Conservation (phyloP, 768 basidiomycete genomes). For the Lentinula sp. region DNA sequence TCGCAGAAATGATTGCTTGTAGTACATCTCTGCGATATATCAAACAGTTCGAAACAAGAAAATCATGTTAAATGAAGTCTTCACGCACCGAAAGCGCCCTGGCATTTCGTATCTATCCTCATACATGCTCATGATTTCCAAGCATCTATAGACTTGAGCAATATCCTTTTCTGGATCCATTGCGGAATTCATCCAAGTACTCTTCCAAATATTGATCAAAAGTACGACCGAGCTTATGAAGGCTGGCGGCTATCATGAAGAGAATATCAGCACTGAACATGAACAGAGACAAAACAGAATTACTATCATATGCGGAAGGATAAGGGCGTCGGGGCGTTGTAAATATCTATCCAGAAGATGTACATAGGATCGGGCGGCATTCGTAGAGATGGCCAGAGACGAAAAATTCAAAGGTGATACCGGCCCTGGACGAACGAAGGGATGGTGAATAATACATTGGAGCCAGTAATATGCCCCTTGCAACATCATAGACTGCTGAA, state of each 20-base stretch:
- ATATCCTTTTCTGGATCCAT: slow-evolving; percentile 1
- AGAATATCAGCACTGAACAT: neutral
- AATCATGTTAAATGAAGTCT: neutral
- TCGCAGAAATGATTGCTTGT: neutral
- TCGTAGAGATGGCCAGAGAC: slow-evolving; percentile 32
- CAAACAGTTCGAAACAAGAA: neutral
- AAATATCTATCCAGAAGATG: slow-evolving; percentile 31
- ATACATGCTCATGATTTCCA: slow-evolving; percentile 1
- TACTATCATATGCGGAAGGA: neutral
- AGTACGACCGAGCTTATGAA: neutral
- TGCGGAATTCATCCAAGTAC: neutral
- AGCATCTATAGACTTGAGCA: neutral
- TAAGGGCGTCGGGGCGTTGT: neutral
- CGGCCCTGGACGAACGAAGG: slow-evolving; percentile 28
- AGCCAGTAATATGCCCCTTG: slow-evolving; percentile 34
- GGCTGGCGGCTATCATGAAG: slow-evolving; percentile 1
- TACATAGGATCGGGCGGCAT: slow-evolving; percentile 25
- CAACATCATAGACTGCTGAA: slow-evolving; percentile 32
- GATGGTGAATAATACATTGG: slow-evolving; percentile 40
- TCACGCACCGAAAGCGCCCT: neutral
- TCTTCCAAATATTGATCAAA: slow-evolving; percentile 1
- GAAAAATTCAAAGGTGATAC: slow-evolving; percentile 15
- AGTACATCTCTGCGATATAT: neutral
- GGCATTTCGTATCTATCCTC: slow-evolving; percentile 3
- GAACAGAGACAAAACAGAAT: neutral